These are phyloP conservation scores for Chlamydomonas asymmetrica DNA, from an alignment of 139 green algal genomes.

Conservation along the genomic window DNA sequence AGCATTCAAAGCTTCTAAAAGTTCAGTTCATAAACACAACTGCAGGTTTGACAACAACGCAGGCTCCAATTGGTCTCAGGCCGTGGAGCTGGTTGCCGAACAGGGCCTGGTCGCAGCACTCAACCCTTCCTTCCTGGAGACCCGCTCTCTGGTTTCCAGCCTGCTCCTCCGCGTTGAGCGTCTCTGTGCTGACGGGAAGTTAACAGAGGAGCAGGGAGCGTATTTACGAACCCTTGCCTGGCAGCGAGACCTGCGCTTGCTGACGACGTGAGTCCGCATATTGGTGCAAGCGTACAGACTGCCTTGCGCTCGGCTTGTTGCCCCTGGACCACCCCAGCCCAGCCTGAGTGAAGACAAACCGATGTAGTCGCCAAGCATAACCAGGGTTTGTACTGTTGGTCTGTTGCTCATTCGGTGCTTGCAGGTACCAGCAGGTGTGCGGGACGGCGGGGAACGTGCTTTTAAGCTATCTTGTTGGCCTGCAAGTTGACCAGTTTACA, in stretches of 20 bases:
- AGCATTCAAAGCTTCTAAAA: slow-evolving; percentile 6
- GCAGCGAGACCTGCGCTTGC: slow-evolving; percentile 35
- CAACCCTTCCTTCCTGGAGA: slow-evolving; percentile 5
- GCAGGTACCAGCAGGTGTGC: no score
- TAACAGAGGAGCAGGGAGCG: slow-evolving; percentile 41
- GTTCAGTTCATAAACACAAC: not conserved
- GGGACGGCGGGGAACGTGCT: no score
- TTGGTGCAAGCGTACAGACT: not conserved
- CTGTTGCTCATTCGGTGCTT: no score
- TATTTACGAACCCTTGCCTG: slow-evolving; percentile 40
- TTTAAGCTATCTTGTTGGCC: not conserved
- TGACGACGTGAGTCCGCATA: slow-evolving; percentile 24
- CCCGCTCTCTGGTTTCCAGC: slow-evolving; percentile 13
- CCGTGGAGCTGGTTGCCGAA: slow-evolving; percentile 25
- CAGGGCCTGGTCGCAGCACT: slow-evolving; percentile 25
- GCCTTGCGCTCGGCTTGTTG: not conserved
- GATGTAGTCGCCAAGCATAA: no score
- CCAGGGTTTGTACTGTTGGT: no score
- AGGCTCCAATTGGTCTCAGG: slow-evolving; percentile 40
- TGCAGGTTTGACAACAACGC: slow-evolving; percentile 48
- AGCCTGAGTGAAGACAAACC: no score
- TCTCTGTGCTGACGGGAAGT: slow-evolving; percentile 16
- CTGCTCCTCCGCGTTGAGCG: slow-evolving; percentile 46
- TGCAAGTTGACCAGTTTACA: not conserved
- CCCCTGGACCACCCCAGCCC: not conserved